Evolutionary conservation across 805 yeast species (phyloP).

Genomic region (Dipodascopsis uninucleata): DNA sequence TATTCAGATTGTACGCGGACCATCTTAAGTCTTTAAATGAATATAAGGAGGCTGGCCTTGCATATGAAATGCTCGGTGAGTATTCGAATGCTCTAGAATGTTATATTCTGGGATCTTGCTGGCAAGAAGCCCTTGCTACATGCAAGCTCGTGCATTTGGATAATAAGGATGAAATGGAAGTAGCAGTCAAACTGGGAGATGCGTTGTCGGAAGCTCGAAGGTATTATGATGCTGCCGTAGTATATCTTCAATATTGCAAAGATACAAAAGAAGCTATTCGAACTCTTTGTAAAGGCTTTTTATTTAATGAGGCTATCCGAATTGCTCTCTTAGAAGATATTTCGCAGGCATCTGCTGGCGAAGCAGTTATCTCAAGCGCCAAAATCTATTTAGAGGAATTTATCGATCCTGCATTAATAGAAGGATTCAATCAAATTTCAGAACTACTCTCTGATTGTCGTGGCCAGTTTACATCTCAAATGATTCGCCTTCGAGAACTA

Average conservation of each 20-base stretch:
- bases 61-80: slow-evolving; percentile 65
- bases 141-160: slow-evolving; percentile 42
- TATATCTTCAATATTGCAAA: slow-evolving; percentile 59
- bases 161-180: slow-evolving; percentile 41
- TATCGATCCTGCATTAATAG: slow-evolving; percentile 73
- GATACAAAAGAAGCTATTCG: slow-evolving; percentile 60
- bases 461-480: slow-evolving; percentile 78
- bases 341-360: slow-evolving; percentile 26
- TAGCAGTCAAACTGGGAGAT: slow-evolving; percentile 56
- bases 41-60: slow-evolving; percentile 72
- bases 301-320: slow-evolving; percentile 72
- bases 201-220: slow-evolving; percentile 58
- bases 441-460: slow-evolving; percentile 92
- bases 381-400: slow-evolving; percentile 47
- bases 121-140: slow-evolving; percentile 80
- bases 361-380: slow-evolving; percentile 1
- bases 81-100: slow-evolving; percentile 62
- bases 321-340: slow-evolving; percentile 48
- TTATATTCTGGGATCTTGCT: slow-evolving; percentile 64
- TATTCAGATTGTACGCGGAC: slow-evolving; percentile 62
- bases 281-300: slow-evolving; percentile 69
- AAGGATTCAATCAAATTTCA: slow-evolving; percentile 82
- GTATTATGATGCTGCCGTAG: slow-evolving; percentile 76
- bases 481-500: slow-evolving; percentile 76
- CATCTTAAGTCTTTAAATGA: slow-evolving; percentile 45